These are phyloP conservation scores for Penicillium nordicum DNA, from an alignment of 2,329 filamentous ascomycete species.

Conservation along the genomic window DNA sequence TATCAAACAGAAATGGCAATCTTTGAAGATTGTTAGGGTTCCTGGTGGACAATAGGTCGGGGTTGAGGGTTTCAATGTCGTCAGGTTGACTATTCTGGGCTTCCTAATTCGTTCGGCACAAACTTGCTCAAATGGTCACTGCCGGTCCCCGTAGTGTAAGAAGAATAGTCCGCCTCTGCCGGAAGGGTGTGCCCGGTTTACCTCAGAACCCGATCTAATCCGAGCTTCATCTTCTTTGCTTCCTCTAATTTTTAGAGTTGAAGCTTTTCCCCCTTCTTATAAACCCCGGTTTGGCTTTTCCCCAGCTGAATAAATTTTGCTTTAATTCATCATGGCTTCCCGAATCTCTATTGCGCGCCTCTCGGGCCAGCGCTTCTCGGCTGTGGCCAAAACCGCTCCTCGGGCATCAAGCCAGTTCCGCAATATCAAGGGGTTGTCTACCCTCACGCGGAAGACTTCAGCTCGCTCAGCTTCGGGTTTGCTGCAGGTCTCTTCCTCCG, in stretches of 20 bases:
- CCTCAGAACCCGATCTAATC: conserved; percentile 8
- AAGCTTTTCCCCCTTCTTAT: neutral
- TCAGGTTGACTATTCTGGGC: conserved; percentile 24
- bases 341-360: conserved; percentile 38
- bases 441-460: conserved; percentile 20
- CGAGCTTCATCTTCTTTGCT: conserved; percentile 6
- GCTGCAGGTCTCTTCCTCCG: conserved; percentile 21
- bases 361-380: conserved; percentile 31
- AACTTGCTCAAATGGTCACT: conserved; percentile 25
- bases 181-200: conserved; percentile 7
- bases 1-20: neutral
- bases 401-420: conserved; percentile 26
- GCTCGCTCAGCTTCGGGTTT: conserved; percentile 22
- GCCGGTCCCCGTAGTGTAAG: conserved; percentile 15
- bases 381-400: conserved; percentile 28
- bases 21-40: conserved; percentile 4
- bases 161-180: conserved; percentile 8
- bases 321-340: conserved; percentile 35
- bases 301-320: neutral
- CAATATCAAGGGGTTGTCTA: conserved; percentile 28
- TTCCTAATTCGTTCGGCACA: conserved; percentile 21
- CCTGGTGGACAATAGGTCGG: conserved; percentile 4
- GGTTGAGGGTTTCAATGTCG: conserved; percentile 6
- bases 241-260: neutral
- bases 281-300: neutral